Evolutionary conservation across 768 basidiomycete species (phyloP).

Genomic region (Leucocoprinus leucothites): DNA sequence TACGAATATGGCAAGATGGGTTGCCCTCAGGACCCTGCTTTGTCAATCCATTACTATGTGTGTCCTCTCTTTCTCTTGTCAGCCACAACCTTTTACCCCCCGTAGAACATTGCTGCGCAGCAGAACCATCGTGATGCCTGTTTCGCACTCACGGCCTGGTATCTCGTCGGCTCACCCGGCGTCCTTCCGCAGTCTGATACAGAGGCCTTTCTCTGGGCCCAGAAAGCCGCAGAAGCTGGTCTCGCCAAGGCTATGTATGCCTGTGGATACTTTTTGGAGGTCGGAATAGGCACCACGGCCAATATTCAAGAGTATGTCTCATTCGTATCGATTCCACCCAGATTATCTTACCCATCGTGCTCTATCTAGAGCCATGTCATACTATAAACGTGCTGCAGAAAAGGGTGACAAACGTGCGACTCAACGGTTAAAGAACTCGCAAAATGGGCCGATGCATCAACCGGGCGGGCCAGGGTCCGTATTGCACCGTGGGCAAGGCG

Average conservation of each 20-base stretch:
- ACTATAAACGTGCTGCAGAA: constrained; percentile 90
- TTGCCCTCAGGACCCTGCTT: constrained; percentile 93
- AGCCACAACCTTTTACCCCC: constrained; percentile 12
- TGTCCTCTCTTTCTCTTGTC: constrained; percentile 29
- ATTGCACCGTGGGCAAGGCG: constrained; percentile 51
- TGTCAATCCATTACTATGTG: constrained; percentile 99
- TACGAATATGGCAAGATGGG: constrained; percentile 99
- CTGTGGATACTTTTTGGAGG: constrained; percentile 95
- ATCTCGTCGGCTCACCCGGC: constrained; percentile 96
- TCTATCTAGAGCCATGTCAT: constrained; percentile 57
- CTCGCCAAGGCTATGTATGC: constrained; percentile 97
- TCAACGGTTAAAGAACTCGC: constrained; percentile 71
- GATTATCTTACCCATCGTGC: constrained; percentile 13
- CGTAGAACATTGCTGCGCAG: constrained; percentile 94
- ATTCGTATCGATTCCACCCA: constrained; percentile 11
- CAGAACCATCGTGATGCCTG: constrained; percentile 96
- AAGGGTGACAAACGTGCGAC: constrained; percentile 91
- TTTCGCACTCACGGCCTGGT: constrained; percentile 98
- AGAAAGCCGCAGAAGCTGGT: constrained; percentile 89
- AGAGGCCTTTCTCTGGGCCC: constrained; percentile 97
- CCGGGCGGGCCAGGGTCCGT: constrained; percentile 64
- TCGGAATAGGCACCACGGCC: constrained; percentile 79
- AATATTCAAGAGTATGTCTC: constrained; percentile 62
- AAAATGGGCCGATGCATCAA: constrained; percentile 48
- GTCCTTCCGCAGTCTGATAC: constrained; percentile 98